Percentiles rank a stretch among this genome's conserved stretches.
These are phyloP conservation scores for Xylariaceae sp. DNA, from an alignment of 2,329 filamentous ascomycete species.

Conservation along the genomic window DNA sequence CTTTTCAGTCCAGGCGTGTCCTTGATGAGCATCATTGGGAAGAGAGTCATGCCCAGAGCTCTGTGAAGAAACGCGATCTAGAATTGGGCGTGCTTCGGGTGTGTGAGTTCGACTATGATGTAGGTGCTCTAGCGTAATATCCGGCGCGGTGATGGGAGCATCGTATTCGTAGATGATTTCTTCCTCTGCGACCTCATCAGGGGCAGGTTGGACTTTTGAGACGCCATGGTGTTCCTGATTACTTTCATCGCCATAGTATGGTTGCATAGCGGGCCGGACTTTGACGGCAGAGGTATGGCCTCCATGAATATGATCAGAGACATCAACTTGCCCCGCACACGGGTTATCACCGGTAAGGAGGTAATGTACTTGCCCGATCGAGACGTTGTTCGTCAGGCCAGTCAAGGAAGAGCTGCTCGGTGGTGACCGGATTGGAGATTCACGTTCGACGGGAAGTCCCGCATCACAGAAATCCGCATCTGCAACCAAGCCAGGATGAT, in stretches of 20 bases:
- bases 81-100: slow-evolving; percentile 25
- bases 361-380: slow-evolving; percentile 16
- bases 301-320: slow-evolving; percentile 22
- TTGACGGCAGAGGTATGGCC: slow-evolving; percentile 21
- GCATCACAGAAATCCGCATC: slow-evolving; percentile 23
- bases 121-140: slow-evolving; percentile 8
- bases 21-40: slow-evolving; percentile 19
- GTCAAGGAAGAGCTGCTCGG: slow-evolving; percentile 7
- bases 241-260: slow-evolving; percentile 1
- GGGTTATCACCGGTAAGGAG: slow-evolving; percentile 19
- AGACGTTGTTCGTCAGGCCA: not conserved
- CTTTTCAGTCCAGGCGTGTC: slow-evolving; percentile 24
- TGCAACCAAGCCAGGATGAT: slow-evolving; percentile 20
- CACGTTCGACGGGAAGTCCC: slow-evolving; percentile 16
- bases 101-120: slow-evolving; percentile 15
- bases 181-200: not conserved
- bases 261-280: slow-evolving; percentile 22
- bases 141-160: not conserved
- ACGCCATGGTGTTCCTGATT: slow-evolving; percentile 19
- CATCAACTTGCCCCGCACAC: slow-evolving; percentile 18
- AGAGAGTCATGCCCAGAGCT: not conserved
- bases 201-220: slow-evolving; percentile 29
- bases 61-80: slow-evolving; percentile 6
- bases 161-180: slow-evolving; percentile 9
- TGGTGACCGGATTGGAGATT: slow-evolving; percentile 23